Conservation (phyloP, 1,284 basidiomycete species). For the Sutorius eximius region DNA sequence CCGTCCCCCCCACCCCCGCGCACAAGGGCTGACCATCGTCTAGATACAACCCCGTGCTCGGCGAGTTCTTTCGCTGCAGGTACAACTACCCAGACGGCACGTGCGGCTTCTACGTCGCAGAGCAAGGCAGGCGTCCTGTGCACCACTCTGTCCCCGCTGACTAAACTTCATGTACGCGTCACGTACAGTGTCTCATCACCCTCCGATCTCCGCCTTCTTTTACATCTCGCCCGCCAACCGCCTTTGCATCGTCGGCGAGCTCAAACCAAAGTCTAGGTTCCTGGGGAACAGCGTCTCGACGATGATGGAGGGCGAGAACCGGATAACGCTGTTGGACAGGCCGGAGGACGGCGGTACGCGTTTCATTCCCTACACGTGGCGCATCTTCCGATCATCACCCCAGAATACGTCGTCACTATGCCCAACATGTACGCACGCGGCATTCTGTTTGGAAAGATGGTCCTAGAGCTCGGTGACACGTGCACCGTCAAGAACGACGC, state of each 20-base stretch:
- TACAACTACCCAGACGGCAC: slow-evolving; percentile 94
- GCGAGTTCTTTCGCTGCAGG: slow-evolving; percentile 96
- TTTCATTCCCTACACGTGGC: slow-evolving; percentile 13
- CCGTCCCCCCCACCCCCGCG: neutral
- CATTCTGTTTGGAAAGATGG: slow-evolving; percentile 98
- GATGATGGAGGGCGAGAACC: slow-evolving; percentile 94
- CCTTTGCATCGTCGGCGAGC: slow-evolving; percentile 84
- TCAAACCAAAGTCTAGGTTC: slow-evolving; percentile 95
- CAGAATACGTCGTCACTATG: slow-evolving; percentile 88
- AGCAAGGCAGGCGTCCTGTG: slow-evolving; percentile 67
- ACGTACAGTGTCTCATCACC: slow-evolving; percentile 82
- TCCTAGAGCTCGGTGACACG: slow-evolving; percentile 92
- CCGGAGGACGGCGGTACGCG: slow-evolving; percentile 83
- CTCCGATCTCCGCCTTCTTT: slow-evolving; percentile 95
- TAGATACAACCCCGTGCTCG: slow-evolving; percentile 95
- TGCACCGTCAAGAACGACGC: slow-evolving; percentile 85
- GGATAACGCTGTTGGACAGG: slow-evolving; percentile 76
- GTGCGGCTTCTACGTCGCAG: slow-evolving; percentile 94
- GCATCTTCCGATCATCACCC: slow-evolving; percentile 1
- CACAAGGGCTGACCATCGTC: slow-evolving; percentile 2
- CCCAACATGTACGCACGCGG: slow-evolving; percentile 98
- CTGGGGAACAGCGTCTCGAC: slow-evolving; percentile 95
- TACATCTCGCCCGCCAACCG: slow-evolving; percentile 94
- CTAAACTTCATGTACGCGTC: slow-evolving; percentile 7
- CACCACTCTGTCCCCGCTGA: neutral